A percentile compares a stretch with the other conserved stretches of the same genome.
These are phyloP conservation scores for Gossypium thurberi DNA, from an alignment of 345 rosid species.

Conservation along the genomic window DNA sequence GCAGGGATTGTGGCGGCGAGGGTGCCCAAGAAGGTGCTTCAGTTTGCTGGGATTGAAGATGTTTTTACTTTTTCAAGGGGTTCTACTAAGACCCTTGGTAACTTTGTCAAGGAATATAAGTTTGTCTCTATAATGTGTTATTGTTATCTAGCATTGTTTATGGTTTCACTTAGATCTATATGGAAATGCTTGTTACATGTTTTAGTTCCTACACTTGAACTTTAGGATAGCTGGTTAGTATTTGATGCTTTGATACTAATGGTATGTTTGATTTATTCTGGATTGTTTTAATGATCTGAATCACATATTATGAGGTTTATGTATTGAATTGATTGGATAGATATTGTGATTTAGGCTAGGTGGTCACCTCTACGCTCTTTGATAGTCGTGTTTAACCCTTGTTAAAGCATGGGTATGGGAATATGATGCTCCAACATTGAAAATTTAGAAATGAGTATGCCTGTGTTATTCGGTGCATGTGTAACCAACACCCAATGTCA, in stretches of 20 bases:
- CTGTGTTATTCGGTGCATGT: too few relatives aligned
- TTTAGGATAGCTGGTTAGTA: background rate
- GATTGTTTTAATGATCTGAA: background rate
- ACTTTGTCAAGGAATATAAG: background rate
- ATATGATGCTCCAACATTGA: too few relatives aligned
- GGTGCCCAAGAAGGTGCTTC: constrained; percentile 4
- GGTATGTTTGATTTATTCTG: background rate
- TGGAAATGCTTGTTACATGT: background rate
- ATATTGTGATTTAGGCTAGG: background rate
- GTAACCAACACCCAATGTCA: too few relatives aligned
- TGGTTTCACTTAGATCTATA: background rate
- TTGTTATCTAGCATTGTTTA: background rate
- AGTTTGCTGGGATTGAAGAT: background rate
- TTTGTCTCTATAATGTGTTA: background rate
- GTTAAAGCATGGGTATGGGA: too few relatives aligned
- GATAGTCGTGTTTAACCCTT: too few relatives aligned
- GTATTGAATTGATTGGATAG: background rate
- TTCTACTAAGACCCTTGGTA: background rate
- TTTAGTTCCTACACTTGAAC: background rate
- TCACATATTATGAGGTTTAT: background rate
- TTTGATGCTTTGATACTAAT: background rate
- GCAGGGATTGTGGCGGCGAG: background rate
- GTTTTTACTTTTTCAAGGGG: background rate
- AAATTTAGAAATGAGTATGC: too few relatives aligned
- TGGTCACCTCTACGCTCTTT: background rate